These are phyloP conservation scores for Turritis glabra DNA, from an alignment of 345 rosid species.

Conservation along the genomic window DNA sequence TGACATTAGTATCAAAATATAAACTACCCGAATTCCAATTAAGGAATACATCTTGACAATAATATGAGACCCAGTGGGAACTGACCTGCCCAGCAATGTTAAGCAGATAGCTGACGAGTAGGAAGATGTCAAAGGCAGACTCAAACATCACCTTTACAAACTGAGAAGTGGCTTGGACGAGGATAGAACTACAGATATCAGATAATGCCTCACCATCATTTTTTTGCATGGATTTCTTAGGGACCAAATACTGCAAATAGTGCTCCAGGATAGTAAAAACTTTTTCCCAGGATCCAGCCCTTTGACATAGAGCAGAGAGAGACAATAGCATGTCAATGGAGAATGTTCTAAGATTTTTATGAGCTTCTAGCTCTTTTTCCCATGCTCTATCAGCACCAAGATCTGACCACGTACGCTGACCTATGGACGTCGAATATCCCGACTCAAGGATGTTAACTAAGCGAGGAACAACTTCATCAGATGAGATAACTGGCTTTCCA, in stretches of 20 bases:
- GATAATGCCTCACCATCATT: conserved; percentile 48
- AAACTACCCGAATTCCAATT: neutral
- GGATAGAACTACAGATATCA: conserved; percentile 48
- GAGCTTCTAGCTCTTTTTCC: conserved; percentile 68
- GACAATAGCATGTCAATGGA: conserved; percentile 72
- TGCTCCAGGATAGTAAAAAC: conserved; percentile 62
- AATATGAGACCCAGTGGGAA: conserved; percentile 16
- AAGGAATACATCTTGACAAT: conserved; percentile 18
- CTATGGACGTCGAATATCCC: conserved; percentile 61
- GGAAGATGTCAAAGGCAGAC: conserved; percentile 73
- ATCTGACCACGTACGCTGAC: conserved; percentile 44
- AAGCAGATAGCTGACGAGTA: conserved; percentile 76
- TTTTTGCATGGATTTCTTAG: conserved; percentile 57
- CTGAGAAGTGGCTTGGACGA: conserved; percentile 83
- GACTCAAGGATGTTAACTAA: conserved; percentile 77
- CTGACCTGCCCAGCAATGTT: conserved; percentile 80
- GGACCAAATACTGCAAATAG: conserved; percentile 73
- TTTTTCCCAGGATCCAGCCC: conserved; percentile 76
- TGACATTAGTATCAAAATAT: conserved; percentile 12
- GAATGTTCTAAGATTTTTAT: conserved; percentile 74
- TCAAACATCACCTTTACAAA: conserved; percentile 84
- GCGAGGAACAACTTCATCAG: conserved; percentile 73
- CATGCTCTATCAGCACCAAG: conserved; percentile 62
- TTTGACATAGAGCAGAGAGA: conserved; percentile 58
- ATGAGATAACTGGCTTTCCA: conserved; percentile 54